Evolutionary conservation across 2,329 filamentous ascomycete genomes (phyloP), one percentile per base, ranked within the genome.

Genomic region (Neonectria punicea): DNA sequence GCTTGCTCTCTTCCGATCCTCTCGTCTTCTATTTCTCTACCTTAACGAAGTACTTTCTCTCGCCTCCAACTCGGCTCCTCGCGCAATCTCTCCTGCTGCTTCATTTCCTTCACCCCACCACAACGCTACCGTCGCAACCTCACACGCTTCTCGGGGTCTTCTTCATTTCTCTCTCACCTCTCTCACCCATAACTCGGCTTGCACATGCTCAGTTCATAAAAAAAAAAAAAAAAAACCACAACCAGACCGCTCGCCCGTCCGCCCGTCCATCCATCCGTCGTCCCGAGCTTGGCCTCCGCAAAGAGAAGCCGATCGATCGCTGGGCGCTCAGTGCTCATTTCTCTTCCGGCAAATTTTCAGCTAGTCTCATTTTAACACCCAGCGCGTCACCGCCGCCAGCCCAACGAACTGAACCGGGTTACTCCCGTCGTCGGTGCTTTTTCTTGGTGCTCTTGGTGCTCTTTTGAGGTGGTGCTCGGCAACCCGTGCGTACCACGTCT

Each of bases 21-120:
- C 59, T 69, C 62, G 39, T 34, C 41, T 34, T 63, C 58, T 61
- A 47, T 63, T 65, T 63, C 30, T 54, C 67, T 66, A 60, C 61
- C 36, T 53, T 47, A 9, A 34, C 34, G 34, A 36, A 36, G 34
- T 13, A 8, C 36, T n/a, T n/a, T 39, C 36, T n/a, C 14, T 39
- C 36, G 5, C 56, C 63, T 59, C 44, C 51, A 63, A 63, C 66
- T 60, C 41, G 46, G 25, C 25, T 25, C n/a, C 51, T 49, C 46
- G 18, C 51, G 44, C 60, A 50, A 49, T 53, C 67, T 62, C 58
- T 56, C 57, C 60, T 67, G 65, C 61, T 47, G 46, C 50, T 64
- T 54, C 57, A 56, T 60, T 57, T 58, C 54, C 58, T 46, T 4
- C 41, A 44, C 55, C 59, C 51, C 43, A 56, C 51, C 22, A 36